These are phyloP conservation scores for Fusarium sp. DNA, from an alignment of 2,329 filamentous ascomycete species.

Conservation along the genomic window DNA sequence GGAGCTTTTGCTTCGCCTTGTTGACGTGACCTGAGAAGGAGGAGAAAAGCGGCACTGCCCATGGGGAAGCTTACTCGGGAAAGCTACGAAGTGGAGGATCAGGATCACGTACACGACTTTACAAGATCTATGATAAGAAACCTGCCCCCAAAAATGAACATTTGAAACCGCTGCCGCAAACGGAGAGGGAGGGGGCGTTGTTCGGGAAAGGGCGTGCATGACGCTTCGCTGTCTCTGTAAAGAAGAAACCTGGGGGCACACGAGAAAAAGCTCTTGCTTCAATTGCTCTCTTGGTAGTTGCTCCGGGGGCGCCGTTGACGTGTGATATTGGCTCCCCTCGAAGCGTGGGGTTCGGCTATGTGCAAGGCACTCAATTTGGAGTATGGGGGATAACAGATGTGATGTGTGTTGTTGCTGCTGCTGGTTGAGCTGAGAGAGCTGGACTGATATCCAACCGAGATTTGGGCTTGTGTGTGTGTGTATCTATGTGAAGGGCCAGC, in stretches of 20 bases:
- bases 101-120: neutral
- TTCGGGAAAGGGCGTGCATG: neutral
- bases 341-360: constrained; percentile 31
- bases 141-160: neutral
- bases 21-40: neutral
- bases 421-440: neutral
- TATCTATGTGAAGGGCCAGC: neutral
- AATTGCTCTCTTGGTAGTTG: neutral
- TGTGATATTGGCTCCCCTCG: constrained; percentile 29
- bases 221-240: neutral
- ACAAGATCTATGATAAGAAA: constrained; percentile 1
- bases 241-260: constrained; percentile 3
- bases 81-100: constrained; percentile 8
- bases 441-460: constrained; percentile 22
- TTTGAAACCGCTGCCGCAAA: neutral
- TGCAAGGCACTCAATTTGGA: constrained; percentile 1
- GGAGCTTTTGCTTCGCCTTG: neutral
- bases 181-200: neutral
- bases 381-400: constrained; percentile 9
- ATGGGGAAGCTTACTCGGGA: constrained; percentile 8
- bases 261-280: neutral
- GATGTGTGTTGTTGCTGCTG: neutral
- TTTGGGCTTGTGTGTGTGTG: constrained; percentile 11
- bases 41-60: neutral
- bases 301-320: constrained; percentile 35